Conservation (phyloP, 1,139 yeast species). For the Spathaspora sp. region DNA sequence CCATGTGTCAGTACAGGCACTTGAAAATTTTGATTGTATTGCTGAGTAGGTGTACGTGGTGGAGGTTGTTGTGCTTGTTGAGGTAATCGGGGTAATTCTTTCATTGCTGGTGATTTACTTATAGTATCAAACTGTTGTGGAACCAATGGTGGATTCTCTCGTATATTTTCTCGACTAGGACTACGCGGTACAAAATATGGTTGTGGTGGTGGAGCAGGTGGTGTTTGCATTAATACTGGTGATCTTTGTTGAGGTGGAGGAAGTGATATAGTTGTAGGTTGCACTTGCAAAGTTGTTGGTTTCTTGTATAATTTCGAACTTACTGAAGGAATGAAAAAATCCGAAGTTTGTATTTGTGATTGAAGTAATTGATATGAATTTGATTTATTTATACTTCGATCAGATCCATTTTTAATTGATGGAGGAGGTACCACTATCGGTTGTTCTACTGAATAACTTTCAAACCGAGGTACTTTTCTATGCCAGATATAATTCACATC, state of each 20-base stretch:
- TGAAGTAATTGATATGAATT: conserved; percentile 43
- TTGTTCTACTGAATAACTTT: conserved; percentile 52
- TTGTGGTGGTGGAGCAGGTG: neutral
- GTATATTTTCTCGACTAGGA: neutral
- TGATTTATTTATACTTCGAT: conserved; percentile 40
- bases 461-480: conserved; percentile 48
- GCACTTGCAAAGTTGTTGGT: neutral
- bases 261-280: neutral
- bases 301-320: neutral
- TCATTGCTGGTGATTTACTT: neutral
- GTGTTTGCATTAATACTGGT: conserved; percentile 8
- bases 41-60: conserved; percentile 5
- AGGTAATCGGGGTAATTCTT: conserved; percentile 1
- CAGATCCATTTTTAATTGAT: conserved; percentile 37
- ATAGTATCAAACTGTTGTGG: neutral
- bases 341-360: conserved; percentile 39
- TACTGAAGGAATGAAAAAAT: conserved; percentile 33
- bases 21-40: conserved; percentile 12
- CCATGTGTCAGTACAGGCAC: conserved; percentile 1
- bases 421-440: conserved; percentile 21
- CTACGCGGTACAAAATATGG: neutral
- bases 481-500: conserved; percentile 44
- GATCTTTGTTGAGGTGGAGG: neutral
- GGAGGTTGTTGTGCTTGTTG: conserved; percentile 9
- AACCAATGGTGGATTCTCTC: neutral